phyloP scores from a whole-genome alignment of 345 rosid species.

The Salix udensis region DNA sequence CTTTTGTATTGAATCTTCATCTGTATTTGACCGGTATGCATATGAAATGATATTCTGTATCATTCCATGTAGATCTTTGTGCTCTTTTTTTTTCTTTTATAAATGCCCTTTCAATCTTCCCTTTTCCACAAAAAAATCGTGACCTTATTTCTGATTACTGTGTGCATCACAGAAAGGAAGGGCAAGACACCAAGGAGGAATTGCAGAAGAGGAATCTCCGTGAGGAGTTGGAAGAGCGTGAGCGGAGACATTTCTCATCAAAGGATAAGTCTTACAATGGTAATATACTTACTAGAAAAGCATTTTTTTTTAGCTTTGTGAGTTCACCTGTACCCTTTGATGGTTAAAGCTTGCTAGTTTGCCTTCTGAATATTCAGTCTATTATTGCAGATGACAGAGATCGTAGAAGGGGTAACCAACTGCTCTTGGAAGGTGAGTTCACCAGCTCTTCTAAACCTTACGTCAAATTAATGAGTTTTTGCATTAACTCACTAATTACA shows the following conservation, averaged over 20 bases:
- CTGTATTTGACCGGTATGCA: neutral
- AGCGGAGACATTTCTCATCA: slow-evolving; percentile 81
- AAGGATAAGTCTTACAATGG: slow-evolving; percentile 75
- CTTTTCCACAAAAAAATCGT: neutral
- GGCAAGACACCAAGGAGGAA: slow-evolving; percentile 90
- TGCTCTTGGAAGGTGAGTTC: slow-evolving; percentile 64
- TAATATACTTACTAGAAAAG: slow-evolving; percentile 3
- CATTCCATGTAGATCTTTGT: neutral
- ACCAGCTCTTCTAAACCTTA: neutral
- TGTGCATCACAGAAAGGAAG: slow-evolving; percentile 61
- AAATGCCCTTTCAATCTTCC: neutral
- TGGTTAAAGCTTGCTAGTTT: slow-evolving; percentile 1
- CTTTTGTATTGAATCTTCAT: neutral
- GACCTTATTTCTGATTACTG: slow-evolving; percentile 3
- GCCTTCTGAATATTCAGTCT: neutral
- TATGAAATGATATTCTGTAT: neutral
- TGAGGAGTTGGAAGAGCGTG: slow-evolving; percentile 87
- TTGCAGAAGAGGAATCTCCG: slow-evolving; percentile 76
- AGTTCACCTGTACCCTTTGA: slow-evolving; percentile 2
- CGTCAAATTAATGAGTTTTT: neutral
- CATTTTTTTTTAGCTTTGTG: neutral
- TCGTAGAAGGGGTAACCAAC: slow-evolving; percentile 70
- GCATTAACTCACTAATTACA: slow-evolving; percentile 22
- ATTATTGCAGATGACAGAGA: slow-evolving; percentile 76
- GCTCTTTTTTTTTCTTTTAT: neutral